Evolutionary conservation across 768 basidiomycete species (phyloP).

Genomic region (Agaricus subrufescens): DNA sequence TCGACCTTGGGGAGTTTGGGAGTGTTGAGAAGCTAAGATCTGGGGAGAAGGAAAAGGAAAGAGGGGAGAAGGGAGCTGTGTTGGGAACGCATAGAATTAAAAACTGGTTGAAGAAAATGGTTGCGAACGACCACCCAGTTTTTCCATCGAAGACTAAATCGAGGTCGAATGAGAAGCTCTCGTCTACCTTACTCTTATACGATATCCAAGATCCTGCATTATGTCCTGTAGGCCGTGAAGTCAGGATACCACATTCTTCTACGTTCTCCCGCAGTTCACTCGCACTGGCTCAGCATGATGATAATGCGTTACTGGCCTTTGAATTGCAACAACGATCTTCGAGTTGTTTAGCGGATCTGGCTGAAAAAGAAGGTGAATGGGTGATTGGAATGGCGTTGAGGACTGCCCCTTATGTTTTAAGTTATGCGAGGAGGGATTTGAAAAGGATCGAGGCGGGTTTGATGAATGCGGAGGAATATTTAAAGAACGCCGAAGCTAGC

Average conservation of each 20-base stretch:
- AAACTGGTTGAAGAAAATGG: constrained; percentile 61
- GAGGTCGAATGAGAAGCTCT: not conserved
- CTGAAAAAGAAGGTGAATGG: constrained; percentile 20
- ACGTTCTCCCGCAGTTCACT: constrained; percentile 1
- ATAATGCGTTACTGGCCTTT: not conserved
- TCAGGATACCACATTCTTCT: constrained; percentile 17
- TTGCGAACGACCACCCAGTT: constrained; percentile 29
- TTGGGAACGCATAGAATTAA: constrained; percentile 48
- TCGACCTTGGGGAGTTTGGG: constrained; percentile 1
- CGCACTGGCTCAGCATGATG: not conserved
- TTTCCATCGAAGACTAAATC: constrained; percentile 8
- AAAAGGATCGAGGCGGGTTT: constrained; percentile 35
- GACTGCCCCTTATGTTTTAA: constrained; percentile 44
- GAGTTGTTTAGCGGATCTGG: not conserved
- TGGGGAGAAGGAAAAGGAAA: constrained; percentile 15
- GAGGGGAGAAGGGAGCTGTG: constrained; percentile 20
- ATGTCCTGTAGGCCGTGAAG: constrained; percentile 37
- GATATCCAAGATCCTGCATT: constrained; percentile 32
- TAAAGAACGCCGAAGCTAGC: constrained; percentile 1
- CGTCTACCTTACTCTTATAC: constrained; percentile 9
- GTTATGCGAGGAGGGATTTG: constrained; percentile 53
- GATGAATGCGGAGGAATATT: constrained; percentile 5
- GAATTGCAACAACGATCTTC: not conserved
- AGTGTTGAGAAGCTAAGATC: constrained; percentile 7
- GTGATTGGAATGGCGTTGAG: constrained; percentile 36